These are phyloP conservation scores for Apiosordaria backusii DNA, from an alignment of 495 filamentous ascomycete genomes.

Conservation along the genomic window DNA sequence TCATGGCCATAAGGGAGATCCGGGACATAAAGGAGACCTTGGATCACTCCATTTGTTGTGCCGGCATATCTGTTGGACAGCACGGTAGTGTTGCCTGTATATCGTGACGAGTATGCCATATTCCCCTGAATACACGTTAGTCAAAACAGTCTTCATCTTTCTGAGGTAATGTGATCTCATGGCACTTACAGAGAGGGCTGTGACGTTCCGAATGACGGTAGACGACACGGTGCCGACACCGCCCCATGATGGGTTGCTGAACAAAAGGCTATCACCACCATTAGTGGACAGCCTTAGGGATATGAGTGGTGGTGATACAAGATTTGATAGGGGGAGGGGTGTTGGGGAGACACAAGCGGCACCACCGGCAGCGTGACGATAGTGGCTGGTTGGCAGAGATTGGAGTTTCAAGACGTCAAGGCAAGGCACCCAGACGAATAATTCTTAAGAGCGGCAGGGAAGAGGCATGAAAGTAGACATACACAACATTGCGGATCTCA, in stretches of 20 bases:
- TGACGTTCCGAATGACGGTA: slow-evolving; percentile 49
- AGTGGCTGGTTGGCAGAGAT: slow-evolving; percentile 9
- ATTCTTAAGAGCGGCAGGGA: background rate
- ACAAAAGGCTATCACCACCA: slow-evolving; percentile 39
- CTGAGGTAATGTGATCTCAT: background rate
- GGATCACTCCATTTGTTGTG: slow-evolving; percentile 50
- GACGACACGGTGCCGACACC: slow-evolving; percentile 40
- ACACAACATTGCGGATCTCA: slow-evolving; percentile 42
- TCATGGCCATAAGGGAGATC: slow-evolving; percentile 51
- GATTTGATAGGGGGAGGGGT: background rate
- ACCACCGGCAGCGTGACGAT: background rate
- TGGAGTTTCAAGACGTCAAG: background rate
- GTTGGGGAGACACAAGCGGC: slow-evolving; percentile 7
- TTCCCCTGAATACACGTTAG: slow-evolving; percentile 44
- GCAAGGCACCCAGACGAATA: background rate
- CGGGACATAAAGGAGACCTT: slow-evolving; percentile 82
- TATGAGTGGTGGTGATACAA: slow-evolving; percentile 1
- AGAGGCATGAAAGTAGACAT: slow-evolving; percentile 16
- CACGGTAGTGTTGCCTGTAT: slow-evolving; percentile 62
- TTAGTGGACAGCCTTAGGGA: background rate
- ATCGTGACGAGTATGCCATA: slow-evolving; percentile 60
- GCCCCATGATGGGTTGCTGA: slow-evolving; percentile 46
- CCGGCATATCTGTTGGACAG: slow-evolving; percentile 60
- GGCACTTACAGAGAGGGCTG: slow-evolving; percentile 43
- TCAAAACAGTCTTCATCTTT: background rate